Conservation (phyloP, 768 basidiomycete species). For the Cystobasidiopsis lactophilus region DNA sequence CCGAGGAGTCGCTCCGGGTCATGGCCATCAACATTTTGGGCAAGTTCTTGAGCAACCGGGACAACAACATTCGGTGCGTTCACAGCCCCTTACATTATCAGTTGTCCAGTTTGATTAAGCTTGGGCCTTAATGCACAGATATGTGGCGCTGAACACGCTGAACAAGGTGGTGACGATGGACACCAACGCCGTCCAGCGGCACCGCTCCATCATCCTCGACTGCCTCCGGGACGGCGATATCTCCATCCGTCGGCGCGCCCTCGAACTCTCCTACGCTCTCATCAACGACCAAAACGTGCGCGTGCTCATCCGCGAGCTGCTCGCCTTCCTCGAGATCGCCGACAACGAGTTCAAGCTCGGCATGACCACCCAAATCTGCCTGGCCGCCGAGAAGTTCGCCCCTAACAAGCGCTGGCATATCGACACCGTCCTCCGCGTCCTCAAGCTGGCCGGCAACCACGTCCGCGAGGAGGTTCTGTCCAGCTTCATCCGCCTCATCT, state of each 20-base stretch:
- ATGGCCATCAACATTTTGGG: slow-evolving; percentile 99
- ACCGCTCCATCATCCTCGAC: slow-evolving; percentile 95
- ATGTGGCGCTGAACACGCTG: slow-evolving; percentile 90
- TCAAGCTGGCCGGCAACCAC: slow-evolving; percentile 94
- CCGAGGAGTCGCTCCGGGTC: slow-evolving; percentile 79
- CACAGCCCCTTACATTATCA: neutral
- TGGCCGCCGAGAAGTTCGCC: slow-evolving; percentile 87
- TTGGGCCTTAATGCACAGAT: slow-evolving; percentile 34
- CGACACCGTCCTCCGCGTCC: slow-evolving; percentile 75
- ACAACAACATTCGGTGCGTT: slow-evolving; percentile 88
- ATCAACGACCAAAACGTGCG: slow-evolving; percentile 89
- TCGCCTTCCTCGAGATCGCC: slow-evolving; percentile 91
- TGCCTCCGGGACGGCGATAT: slow-evolving; percentile 98
- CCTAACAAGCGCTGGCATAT: slow-evolving; percentile 99
- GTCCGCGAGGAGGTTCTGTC: slow-evolving; percentile 90
- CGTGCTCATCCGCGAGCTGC: slow-evolving; percentile 68
- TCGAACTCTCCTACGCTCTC: slow-evolving; percentile 89
- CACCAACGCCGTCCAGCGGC: slow-evolving; percentile 91
- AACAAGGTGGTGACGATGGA: slow-evolving; percentile 97
- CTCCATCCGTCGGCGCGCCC: slow-evolving; percentile 84
- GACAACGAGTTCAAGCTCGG: slow-evolving; percentile 97
- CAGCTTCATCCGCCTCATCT: slow-evolving; percentile 81
- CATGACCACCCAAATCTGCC: slow-evolving; percentile 88
- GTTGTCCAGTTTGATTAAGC: no score
- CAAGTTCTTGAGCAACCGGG: slow-evolving; percentile 88